Evolutionary conservation across 352 stramenopile species (phyloP), one percentile per base, ranked within the genome.

Genomic region (Vaucheria bursata): DNA sequence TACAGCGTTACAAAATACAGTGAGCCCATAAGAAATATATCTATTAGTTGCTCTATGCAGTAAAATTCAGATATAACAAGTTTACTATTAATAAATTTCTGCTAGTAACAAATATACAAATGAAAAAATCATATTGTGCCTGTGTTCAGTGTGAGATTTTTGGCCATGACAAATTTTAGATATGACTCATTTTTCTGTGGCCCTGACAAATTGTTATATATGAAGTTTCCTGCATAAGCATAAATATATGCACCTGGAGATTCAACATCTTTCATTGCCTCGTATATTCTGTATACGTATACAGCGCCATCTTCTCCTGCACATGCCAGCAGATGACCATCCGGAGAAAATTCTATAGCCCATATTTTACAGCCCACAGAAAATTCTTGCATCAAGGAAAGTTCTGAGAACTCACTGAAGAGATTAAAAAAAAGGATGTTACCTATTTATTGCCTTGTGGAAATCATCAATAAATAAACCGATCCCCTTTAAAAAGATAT

Each of bases 321-420:
- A 7, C 1, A 1, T 6, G 65, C 65, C 31, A 72, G 6, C 6
- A 72, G 6, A 8, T 2, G 1, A 8, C 6, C 33, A 2, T 72
- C 65, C 3, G 12, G 32, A 40, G 65, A 72, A 8, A 72, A 72
- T 8, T 72, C 65, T 39, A 72, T 8, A 2, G 40, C 31, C 65
- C 65, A 72, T 1, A 72, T 72, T 29, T 35, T 1, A 35, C 65
- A 72, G 6, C 65, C 31, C 18, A 37, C 40, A 2, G 1, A 8
- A 1, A 72, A 29, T 8, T 72, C 65, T 40, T 72, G 65, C 5
- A 38, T 1, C 65, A 72, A 25, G 6, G 31, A 8, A 29, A 72
- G 65, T 29, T 72, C 65, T 38, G 65, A 36, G 40, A 72, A 72
- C 6, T 72, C 65, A 35, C 65, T 72, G 65, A n/a, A n/a, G n/a